Evolutionary conservation across 306 rosid species (phyloP), one percentile per base, ranked within the genome.

Genomic region (Cucurbita maxima): DNA sequence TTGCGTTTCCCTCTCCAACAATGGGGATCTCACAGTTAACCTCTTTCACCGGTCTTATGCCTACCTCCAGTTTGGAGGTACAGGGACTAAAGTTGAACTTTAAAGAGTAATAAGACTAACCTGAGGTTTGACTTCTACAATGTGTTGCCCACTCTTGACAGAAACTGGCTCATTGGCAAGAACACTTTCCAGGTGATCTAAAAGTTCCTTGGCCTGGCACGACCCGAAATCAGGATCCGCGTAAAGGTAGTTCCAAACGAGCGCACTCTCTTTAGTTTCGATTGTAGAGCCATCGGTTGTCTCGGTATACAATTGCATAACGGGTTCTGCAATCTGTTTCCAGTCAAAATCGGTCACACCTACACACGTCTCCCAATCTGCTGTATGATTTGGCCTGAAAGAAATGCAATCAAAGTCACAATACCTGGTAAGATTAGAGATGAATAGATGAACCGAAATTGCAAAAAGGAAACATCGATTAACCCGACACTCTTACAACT

Each of bases 71-170:
- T 25, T 25, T 25, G 30, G 30, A 1, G 2, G 30, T 30, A 30
- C 34, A 2, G 0, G 34, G 34, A 3, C 12, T 47, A 15, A 47
- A 64, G 9, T 64, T 41, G 20, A 51, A 66, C 6, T 44, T 15
- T 68, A 47, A 1, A 50, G 9, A 44, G 25, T 25, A 22, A 20
- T 45, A 69, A 15, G 69, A 68, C 83, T 58, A 63, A 89, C 98
- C 98, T 92, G 98, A 73, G 98, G 98, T 85, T 92, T 92, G 52
- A 92, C 97, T 86, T 92, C 97, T 5, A 92, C 97, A 70, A 88
- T 83, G 74, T 79, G 84, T 76, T 76, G 92, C 53, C 95, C 90
- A 68, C 97, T 92, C 79, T 89, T 92, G 77, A 92, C 96, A 9
- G 95, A 78, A 57, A 92, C 97, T 4, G 97, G 97, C 80, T 89